Evolutionary conservation across 1,139 yeast species (phyloP), one percentile per base, ranked within the genome.

Genomic region (Zhuliangozyma blackwelliae): DNA sequence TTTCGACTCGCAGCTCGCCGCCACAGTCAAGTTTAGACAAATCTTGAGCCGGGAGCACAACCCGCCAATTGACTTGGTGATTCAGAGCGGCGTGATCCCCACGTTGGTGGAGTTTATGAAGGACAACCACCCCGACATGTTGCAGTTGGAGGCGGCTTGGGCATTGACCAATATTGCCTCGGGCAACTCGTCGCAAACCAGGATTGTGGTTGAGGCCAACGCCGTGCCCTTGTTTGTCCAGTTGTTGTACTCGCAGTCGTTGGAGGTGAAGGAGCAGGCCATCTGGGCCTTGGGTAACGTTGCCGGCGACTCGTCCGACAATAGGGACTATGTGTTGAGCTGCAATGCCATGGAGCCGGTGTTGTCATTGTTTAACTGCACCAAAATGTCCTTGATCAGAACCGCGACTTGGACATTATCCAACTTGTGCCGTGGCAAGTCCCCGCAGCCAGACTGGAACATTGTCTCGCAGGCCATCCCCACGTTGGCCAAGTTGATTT

Each of bases 281-380:
- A 92, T 92, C 50, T 92, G 98, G 98, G 98, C 98, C 28, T 72
- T 92, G 51, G 98, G 98, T 63, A 94, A 92, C 61, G 96, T 92
- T 60, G 97, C 98, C 25, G 98, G 98, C 63, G 98, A 92, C 61
- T 86, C 96, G 16, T 76, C 96, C 12, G 73, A 73, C 38, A 88
- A 82, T 70, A 79, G 98, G 66, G 97, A 92, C 64, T 82, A 75
- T 51, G 98, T 92, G 30, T 73, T 92, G 51, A 67, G 73, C 32
- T 82, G 89, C 52, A 82, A 86, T 45, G 97, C 97, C 25, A 83
- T 92, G 83, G 82, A 78, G 43, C 96, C 97, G 7, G 86, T 92
- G 40, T 72, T 92, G 53, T 71, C 77, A 25, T 70, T 92, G 44
- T 85, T 92, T 64, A 79, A 80, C 57, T 77, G 86, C 33, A 77